Evolutionary conservation across 352 stramenopile genomes (phyloP).

Genomic region (Globisporangium parvum): DNA sequence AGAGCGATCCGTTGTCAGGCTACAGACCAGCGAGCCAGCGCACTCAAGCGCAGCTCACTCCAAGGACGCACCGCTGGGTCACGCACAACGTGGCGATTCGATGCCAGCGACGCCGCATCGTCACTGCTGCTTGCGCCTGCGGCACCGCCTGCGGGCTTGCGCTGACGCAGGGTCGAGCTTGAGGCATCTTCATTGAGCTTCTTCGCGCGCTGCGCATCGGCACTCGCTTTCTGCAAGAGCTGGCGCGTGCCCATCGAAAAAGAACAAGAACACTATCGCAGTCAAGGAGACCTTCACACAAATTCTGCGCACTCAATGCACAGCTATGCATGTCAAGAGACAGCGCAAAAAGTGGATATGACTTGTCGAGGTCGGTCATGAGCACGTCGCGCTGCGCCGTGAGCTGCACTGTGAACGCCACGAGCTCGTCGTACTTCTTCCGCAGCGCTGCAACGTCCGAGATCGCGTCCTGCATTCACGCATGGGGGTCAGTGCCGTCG

Average conservation of each 20-base stretch:
- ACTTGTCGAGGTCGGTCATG: slow-evolving; percentile 80
- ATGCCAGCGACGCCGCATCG: slow-evolving; percentile 20
- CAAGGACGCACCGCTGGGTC: slow-evolving; percentile 47
- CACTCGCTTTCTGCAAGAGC: slow-evolving; percentile 63
- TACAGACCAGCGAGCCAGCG: no score
- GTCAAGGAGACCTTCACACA: not conserved
- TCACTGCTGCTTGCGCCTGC: slow-evolving; percentile 15
- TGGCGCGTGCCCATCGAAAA: slow-evolving; percentile 32
- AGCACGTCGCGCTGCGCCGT: slow-evolving; percentile 81
- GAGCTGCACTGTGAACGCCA: slow-evolving; percentile 85
- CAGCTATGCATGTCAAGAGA: not conserved
- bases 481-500: slow-evolving; percentile 2
- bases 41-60: no score
- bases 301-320: not conserved
- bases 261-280: not conserved
- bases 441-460: slow-evolving; percentile 58
- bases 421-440: slow-evolving; percentile 89
- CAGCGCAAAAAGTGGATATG: slow-evolving; percentile 20
- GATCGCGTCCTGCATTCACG: slow-evolving; percentile 32
- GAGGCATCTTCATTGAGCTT: slow-evolving; percentile 57
- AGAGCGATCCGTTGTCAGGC: not conserved
- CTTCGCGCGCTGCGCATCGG: slow-evolving; percentile 52
- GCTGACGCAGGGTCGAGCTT: slow-evolving; percentile 52
- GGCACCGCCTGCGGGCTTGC: slow-evolving; percentile 35
- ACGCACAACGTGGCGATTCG: slow-evolving; percentile 28